These are phyloP conservation scores for Mycena kentingensis DNA, from an alignment of 768 basidiomycete species.

Conservation along the genomic window DNA sequence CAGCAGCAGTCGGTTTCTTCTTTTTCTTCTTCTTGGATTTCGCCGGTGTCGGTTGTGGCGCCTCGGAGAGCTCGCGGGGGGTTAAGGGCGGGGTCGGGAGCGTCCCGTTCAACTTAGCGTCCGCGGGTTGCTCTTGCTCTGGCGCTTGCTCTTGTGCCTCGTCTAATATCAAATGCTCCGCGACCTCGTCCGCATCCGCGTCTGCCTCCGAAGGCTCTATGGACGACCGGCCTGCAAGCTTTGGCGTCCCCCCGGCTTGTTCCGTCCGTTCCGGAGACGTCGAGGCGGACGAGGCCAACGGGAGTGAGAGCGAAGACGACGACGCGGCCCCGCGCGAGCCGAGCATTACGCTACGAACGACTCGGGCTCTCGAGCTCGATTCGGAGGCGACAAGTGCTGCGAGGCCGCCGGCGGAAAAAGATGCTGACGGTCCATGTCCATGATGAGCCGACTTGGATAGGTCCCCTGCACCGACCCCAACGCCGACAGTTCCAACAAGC, in stretches of 20 bases:
- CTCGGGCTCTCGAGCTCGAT: background rate
- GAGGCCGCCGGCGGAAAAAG: no score
- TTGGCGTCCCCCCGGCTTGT: background rate
- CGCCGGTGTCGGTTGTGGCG: background rate
- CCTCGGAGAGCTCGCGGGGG: background rate
- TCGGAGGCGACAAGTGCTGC: no score
- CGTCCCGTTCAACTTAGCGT: no score
- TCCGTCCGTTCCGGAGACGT: background rate
- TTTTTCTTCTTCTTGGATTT: slow-evolving; percentile 2
- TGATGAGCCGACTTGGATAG: slow-evolving; percentile 1
- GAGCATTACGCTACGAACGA: background rate
- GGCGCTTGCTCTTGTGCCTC: background rate
- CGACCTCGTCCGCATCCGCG: background rate
- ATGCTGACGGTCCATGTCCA: background rate
- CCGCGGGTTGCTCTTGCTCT: background rate
- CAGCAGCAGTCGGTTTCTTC: background rate
- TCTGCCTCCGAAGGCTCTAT: no score
- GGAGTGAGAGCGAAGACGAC: background rate
- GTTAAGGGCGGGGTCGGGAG: background rate
- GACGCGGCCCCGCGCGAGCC: background rate
- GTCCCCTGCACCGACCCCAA: slow-evolving; percentile 15
- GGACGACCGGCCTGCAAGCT: no score
- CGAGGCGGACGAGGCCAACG: no score
- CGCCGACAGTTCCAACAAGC: slow-evolving; percentile 2
- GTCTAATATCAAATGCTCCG: background rate